phyloP scores from a whole-genome alignment of 23 red algal genomes.

The Gracilaria domingensis region DNA sequence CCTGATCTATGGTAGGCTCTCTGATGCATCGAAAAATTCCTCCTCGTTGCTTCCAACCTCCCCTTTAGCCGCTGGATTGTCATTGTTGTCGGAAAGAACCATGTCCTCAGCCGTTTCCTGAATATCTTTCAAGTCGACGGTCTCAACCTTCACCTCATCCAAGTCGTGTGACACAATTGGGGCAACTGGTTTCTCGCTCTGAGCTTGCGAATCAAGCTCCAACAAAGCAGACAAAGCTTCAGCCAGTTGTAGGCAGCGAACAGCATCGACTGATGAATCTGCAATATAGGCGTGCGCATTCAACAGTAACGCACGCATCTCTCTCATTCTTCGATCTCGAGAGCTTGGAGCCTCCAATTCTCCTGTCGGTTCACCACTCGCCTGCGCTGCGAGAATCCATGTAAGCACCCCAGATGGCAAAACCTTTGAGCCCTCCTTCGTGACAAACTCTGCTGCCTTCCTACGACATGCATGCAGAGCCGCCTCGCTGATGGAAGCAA shows the following conservation, averaged over 20 bases:
- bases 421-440: constrained; percentile 20
- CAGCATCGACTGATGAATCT: constrained; percentile 74
- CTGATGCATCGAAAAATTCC: constrained; percentile 25
- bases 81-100: neutral
- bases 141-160: constrained; percentile 5
- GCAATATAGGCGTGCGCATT: constrained; percentile 54
- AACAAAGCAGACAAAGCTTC: constrained; percentile 69
- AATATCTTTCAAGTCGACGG: constrained; percentile 29
- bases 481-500: constrained; percentile 58
- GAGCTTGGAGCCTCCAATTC: neutral
- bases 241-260: constrained; percentile 68
- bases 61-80: neutral
- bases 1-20: neutral
- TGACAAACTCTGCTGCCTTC: constrained; percentile 47
- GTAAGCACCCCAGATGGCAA: constrained; percentile 39
- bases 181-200: neutral
- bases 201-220: constrained; percentile 24
- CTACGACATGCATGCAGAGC: constrained; percentile 68
- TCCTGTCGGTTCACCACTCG: neutral
- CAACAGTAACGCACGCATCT: constrained; percentile 52
- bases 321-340: constrained; percentile 25
- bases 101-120: constrained; percentile 14
- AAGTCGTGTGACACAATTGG: neutral
- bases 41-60: constrained; percentile 19
- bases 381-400: constrained; percentile 39